Evolutionary conservation across 805 yeast genomes (phyloP), one percentile per base, ranked within the genome.

Genomic region (Hanseniaspora vineae): DNA sequence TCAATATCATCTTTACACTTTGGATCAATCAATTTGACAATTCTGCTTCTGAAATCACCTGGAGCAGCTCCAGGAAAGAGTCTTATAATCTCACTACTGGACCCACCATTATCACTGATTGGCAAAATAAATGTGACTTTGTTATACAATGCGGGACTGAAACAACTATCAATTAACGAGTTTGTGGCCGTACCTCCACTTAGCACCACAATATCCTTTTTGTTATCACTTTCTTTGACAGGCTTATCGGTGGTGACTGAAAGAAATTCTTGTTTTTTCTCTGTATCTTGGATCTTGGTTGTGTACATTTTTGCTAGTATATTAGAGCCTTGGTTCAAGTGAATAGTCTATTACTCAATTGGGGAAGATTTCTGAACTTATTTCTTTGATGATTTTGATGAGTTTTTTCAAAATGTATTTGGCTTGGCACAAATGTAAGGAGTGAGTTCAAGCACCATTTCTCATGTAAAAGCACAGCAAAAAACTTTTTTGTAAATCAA

Each of bases 51-150:
- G 2, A 89, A 72, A 59, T 89, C 97, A 2, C 97, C 97, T 47
- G 89, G 86, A 0, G 97, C 96, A 2, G 96, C 95, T 0, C 97
- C 97, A 2, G 96, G 96, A 15, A 89, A 70, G 1, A 87, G 85
- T 13, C 96, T 66, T 6, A 88, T 71, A 20, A 89, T 75, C 63
- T 89, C 97, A 29, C 94, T 81, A 0, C 96, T 86, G 1, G 96
- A 88, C 0, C 97, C 97, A 15, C 97, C 97, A 59, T 89, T 89
- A 61, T 89, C 97, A 44, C 85, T 78, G 14, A 89, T 77, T 0
- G 97, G 97, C 35, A 89, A 65, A 4, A 88, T 72, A 54, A 83
- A 88, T 2, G 81, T 66, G 3, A 84, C 66, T 10, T 67, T 58
- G n/a, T 54, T 51, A n/a, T 62, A 50, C 0, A 77, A 60, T 2